Evolutionary conservation across 495 filamentous ascomycete genomes (phyloP), one percentile per base, ranked within the genome.

Genomic region (Collariella sp.): DNA sequence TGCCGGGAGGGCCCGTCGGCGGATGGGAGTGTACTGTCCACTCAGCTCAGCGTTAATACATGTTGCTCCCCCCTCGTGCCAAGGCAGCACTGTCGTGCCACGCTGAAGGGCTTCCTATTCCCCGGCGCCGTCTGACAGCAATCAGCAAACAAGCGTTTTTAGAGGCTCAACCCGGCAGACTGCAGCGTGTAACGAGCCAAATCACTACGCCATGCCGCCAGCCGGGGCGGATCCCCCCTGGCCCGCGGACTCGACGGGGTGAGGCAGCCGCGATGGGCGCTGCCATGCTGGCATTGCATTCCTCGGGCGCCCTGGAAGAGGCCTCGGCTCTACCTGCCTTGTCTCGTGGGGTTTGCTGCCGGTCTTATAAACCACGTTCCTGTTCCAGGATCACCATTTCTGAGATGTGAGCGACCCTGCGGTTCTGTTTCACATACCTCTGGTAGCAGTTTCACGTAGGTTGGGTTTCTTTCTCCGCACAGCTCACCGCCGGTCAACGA

Each of bases 171-270:
- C 6, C 3, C 41, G 40, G 50, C 41, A 53, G 13, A 13, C 20
- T 46, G 50, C 50, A 53, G 50, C 24, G 50, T 38, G 29, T 31
- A 31, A 53, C 50, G 20, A 26, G 26, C 33, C 35, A 11, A 13
- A 18, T 36, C 10, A 24, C 10, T 44, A 4, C 45, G 24, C 23
- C 12, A 41, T 55, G 53, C 46, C 46, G 38, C 45, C 46, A 49
- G 38, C 53, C 53, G 52, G 35, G 24, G 1, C 19, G 35, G 16
- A 12, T 6, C 6, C 11, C 15, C n/a, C 29, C 10, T 44, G 18
- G 29, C 41, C 26, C 23, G 20, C 40, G 41, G 31, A 38, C 31
- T 53, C 50, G 50, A 46, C 5, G 33, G 33, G 2, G 22, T 23
- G 7, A 29, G 20, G 20, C 23, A 6, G 16, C 12, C n/a, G 3